Evolutionary conservation across 2,329 filamentous ascomycete species (phyloP), one percentile per base, ranked within the genome.

Genomic region (Fusarium sp.): DNA sequence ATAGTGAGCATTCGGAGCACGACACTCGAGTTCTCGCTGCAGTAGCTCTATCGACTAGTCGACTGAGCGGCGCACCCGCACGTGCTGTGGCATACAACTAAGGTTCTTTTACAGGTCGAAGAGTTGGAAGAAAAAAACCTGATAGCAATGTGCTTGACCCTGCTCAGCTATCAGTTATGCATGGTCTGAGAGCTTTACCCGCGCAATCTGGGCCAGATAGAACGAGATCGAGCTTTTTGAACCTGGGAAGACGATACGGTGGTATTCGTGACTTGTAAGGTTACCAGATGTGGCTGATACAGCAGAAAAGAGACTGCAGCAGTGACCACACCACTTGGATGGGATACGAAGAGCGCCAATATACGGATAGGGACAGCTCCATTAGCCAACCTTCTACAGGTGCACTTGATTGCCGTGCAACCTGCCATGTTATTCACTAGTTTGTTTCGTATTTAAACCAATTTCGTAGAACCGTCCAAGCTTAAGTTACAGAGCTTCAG

Each of bases 331-430:
- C 66, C 66, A 57, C 43, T 42, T 54, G 27, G 20, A 37, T 9
- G 39, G 31, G 47, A 69, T 69, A 69, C 66, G 66, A 69, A 58
- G 51, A 23, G 43, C 58, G 31, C 59, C 52, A 64, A 59, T 58
- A 51, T 52, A 64, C 40, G 51, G 58, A 64, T 50, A 63, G 51
- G 51, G 50, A 63, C 59, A 54, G 35, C 39, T 46, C n/a, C 35
- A 17, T 35, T 59, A 59, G 23, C 23, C 21, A 41, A 5, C 27
- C 36, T 41, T 25, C n/a, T 35, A 18, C 21, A 25, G 29, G 20
- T 39, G 55, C 52, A 37, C 11, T 40, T 39, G 36, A 52, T 47
- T 35, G 27, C 25, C 21, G 20, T 39, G 23, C 35, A 48, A 46
- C 50, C 43, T 47, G 48, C 39, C 47, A 40, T 48, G 33, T 29